Base-by-base conservation (phyloP, 345 rosid species). In the Physaria fendleri region DNA sequence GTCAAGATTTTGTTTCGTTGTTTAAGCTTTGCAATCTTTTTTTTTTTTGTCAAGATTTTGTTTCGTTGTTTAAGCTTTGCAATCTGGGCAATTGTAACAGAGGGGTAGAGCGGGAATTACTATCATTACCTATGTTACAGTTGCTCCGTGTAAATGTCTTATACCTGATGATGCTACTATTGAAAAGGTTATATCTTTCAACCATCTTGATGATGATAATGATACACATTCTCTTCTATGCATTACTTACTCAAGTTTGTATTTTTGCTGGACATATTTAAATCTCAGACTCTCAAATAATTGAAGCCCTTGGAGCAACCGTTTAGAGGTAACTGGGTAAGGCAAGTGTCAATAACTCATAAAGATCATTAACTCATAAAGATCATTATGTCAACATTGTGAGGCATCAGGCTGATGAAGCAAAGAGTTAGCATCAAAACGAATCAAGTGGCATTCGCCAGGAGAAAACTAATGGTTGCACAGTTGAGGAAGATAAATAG, bases 91-190 rank as follows among this genome's bases (percentile, higher is more conserved):
- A 80, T 89, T 33, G 94, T 93, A 10, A 89, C 88, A 0, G 97
- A 87, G 64, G n/a, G 97, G 99, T 46, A 89, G 97, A 54, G 97
- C 92, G 0, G 99, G 99, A 34, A 93, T 97, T 74, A 93, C 99
- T 18, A 97, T 97, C 24, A 87, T 93, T 70, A 93, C 97, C 78
- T 86, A 89, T 16, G 99, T 96, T 39, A 93, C 95, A 0, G 95
- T 87, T 49, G 84, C 99, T 66, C 92, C 95, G 6, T 93, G 99
- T 79, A 78, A 79, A 77, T 93, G 99, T 72, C 97, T 88, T 73
- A 92, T 89, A 52, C 95, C 99, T 23, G 97, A 93, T 56, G 97
- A 93, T 69, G 99, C 65, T 75, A 95, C 99, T 50, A 77, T 87
- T 30, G 97, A 89, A 77, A 93, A 93, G 97, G 96, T 89, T 55